Evolutionary conservation across 352 stramenopile species (phyloP), one percentile per base, ranked within the genome.

Genomic region (Globisporangium splendens): DNA sequence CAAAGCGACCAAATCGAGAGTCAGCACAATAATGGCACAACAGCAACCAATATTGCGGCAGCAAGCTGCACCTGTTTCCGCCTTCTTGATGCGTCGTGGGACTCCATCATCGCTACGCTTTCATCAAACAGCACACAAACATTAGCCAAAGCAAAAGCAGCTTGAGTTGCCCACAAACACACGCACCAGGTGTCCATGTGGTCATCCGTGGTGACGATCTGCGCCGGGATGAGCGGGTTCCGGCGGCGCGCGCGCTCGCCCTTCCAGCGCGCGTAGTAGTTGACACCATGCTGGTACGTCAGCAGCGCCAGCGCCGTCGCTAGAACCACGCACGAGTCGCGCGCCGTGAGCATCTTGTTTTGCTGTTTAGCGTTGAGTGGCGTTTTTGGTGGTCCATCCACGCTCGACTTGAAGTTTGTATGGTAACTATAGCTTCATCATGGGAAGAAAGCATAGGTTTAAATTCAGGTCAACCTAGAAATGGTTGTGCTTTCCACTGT

Each of bases 191-290:
- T 61, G 46, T 63, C 61, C 61, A 63, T 63, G 33, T 68, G 53
- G 56, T 43, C 59, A 17, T 61, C 59, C 20, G 62, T 49, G 31
- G 33, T 38, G 50, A 56, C 54, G 50, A 68, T 63, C 53, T 74
- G 62, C 51, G 60, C 62, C 17, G 61, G 62, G 41, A 70, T 67
- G 22, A 74, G 49, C 15, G 56, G 62, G 53, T 70, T 59, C 4
- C 35, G 44, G 35, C 49, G 20, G 13, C 66, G 54, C 24, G 53
- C 61, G 24, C 44, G 55, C 7, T 43, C 21, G 5, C 63, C 63
- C 18, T 58, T 59, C 59, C 61, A 71, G 1, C 22, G 55, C 18
- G 63, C 52, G 21, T 62, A 60, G 51, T 65, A 62, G 8, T 22
- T 24, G 22, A 53, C 44, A 21, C 52, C 54, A 24, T 68, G 63